These are phyloP conservation scores for Phytopythium ostracodes DNA, from an alignment of 352 stramenopile genomes.

Conservation along the genomic window DNA sequence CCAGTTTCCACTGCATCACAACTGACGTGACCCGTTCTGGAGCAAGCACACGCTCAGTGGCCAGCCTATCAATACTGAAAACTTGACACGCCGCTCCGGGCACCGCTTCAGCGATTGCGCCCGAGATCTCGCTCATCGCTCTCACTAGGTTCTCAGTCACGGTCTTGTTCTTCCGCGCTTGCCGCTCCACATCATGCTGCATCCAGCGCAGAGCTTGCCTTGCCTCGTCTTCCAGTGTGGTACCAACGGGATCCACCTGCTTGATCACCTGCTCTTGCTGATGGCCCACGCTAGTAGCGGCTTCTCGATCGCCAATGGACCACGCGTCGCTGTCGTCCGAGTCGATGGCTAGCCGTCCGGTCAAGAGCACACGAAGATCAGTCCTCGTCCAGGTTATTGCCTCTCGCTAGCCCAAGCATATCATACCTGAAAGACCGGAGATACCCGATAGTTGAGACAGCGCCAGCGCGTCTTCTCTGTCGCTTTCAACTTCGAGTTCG, in stretches of 20 bases:
- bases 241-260: neutral
- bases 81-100: slow-evolving; percentile 9
- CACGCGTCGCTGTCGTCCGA: slow-evolving; percentile 7
- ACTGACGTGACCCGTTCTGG: slow-evolving; percentile 17
- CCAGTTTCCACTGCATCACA: slow-evolving; percentile 26
- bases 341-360: neutral
- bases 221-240: slow-evolving; percentile 17
- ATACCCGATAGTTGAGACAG: slow-evolving; percentile 5
- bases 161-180: slow-evolving; percentile 24
- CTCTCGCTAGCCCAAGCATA: neutral
- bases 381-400: neutral
- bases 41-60: slow-evolving; percentile 13
- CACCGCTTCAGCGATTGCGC: slow-evolving; percentile 18
- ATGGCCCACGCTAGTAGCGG: neutral
- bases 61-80: slow-evolving; percentile 2
- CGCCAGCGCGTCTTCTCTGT: neutral
- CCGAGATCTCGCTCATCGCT: slow-evolving; percentile 25
- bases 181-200: slow-evolving; percentile 35
- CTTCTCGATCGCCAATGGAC: slow-evolving; percentile 1
- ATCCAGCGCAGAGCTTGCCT: slow-evolving; percentile 36
- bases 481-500: neutral
- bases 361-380: neutral
- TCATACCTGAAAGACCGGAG: slow-evolving; percentile 1
- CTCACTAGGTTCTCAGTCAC: slow-evolving; percentile 19
- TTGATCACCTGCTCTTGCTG: neutral